These are phyloP conservation scores for Amanita pseudoporphyria DNA, from an alignment of 768 basidiomycete genomes.

Conservation along the genomic window DNA sequence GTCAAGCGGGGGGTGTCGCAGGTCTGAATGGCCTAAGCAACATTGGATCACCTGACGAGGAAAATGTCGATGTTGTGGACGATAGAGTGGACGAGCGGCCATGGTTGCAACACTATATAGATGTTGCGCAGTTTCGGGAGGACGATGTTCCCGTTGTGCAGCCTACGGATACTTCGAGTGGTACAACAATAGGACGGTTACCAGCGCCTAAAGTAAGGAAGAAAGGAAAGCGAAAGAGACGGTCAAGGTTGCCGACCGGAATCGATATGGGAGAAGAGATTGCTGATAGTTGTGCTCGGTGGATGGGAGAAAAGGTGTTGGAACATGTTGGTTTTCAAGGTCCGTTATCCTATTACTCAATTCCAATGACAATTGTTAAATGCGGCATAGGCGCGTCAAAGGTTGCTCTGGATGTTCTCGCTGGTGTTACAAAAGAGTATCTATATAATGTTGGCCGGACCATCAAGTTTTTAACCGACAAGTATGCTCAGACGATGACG, in stretches of 20 bases:
- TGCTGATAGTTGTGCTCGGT: constrained; percentile 56
- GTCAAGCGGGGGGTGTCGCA: background rate
- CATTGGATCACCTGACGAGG: constrained; percentile 15
- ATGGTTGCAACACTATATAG: constrained; percentile 29
- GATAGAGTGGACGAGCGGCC: constrained; percentile 52
- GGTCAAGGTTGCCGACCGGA: constrained; percentile 17
- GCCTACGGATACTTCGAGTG: background rate
- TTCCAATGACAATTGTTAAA: background rate
- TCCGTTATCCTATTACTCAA: constrained; percentile 14
- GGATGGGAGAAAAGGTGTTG: constrained; percentile 68
- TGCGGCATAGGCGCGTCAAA: constrained; percentile 56
- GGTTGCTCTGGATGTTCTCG: constrained; percentile 66
- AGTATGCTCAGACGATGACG: constrained; percentile 71
- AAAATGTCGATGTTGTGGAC: constrained; percentile 28
- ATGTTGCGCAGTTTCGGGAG: constrained; percentile 9
- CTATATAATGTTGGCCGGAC: constrained; percentile 80
- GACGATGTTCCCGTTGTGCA: background rate
- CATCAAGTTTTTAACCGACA: constrained; percentile 73
- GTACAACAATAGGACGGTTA: constrained; percentile 1
- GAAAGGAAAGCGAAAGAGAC: constrained; percentile 19
- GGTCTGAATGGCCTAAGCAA: background rate
- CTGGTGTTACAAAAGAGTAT: constrained; percentile 72
- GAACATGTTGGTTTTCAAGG: constrained; percentile 94
- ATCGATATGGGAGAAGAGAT: constrained; percentile 52
- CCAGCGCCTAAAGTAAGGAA: constrained; percentile 6